Percentiles rank a stretch among this genome's conserved stretches.
phyloP scores from a whole-genome alignment of 75 land plant species.

The Larix kaempferi region DNA sequence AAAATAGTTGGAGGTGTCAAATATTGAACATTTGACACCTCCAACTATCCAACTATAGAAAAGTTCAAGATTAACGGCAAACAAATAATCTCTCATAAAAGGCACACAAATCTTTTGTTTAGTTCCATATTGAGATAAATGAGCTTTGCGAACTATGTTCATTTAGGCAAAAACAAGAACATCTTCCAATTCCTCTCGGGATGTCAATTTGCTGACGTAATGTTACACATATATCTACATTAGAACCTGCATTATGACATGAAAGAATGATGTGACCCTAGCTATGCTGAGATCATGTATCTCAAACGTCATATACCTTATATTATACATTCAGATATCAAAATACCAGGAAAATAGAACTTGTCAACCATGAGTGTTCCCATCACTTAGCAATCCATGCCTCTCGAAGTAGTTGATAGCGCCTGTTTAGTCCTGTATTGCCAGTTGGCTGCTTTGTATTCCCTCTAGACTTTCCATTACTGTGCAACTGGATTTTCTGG shows the following conservation, averaged over 20 bases:
- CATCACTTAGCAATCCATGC: conserved; percentile 52
- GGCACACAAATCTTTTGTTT: too few relatives aligned
- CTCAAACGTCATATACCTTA: background rate
- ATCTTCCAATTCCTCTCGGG: conserved; percentile 1
- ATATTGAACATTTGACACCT: too few relatives aligned
- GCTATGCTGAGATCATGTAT: background rate
- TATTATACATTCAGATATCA: conserved; percentile 3
- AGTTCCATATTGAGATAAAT: background rate
- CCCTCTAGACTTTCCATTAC: conserved; percentile 17
- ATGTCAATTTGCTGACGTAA: background rate
- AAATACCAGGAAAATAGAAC: background rate
- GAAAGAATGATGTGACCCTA: conserved; percentile 1
- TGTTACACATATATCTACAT: conserved; percentile 11
- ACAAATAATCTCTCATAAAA: too few relatives aligned
- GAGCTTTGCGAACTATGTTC: conserved; percentile 4
- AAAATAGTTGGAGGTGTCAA: too few relatives aligned
- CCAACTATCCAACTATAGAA: too few relatives aligned
- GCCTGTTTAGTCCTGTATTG: conserved; percentile 19
- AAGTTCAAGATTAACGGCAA: too few relatives aligned
- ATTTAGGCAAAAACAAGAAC: background rate
- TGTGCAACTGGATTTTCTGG: background rate
- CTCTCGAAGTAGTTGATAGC: conserved; percentile 73
- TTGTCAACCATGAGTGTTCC: background rate
- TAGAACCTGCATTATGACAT: background rate
- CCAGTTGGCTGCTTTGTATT: conserved; percentile 5